phyloP scores from a whole-genome alignment of 1,139 yeast genomes.

The Yamadazyma trypodendri region DNA sequence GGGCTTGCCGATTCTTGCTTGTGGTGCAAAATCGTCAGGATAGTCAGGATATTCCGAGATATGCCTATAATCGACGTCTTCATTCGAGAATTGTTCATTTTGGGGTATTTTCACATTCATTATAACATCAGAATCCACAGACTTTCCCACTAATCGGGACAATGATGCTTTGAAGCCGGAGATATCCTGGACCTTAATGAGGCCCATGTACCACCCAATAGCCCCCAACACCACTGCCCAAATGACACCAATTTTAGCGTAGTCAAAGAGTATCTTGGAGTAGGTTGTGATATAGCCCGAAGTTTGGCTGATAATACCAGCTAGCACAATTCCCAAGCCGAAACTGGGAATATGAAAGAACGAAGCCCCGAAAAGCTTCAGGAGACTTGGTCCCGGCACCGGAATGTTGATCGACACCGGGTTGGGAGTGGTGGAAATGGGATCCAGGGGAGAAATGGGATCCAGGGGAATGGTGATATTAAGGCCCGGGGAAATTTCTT shows the following conservation, averaged over 20 bases:
- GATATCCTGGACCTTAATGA: slow-evolving; percentile 24
- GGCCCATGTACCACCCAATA: slow-evolving; percentile 32
- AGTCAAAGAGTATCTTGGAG: slow-evolving; percentile 19
- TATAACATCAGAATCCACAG: not conserved
- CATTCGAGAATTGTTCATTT: not conserved
- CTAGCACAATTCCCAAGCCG: slow-evolving; percentile 27
- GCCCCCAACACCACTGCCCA: slow-evolving; percentile 29
- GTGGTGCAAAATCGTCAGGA: slow-evolving; percentile 10
- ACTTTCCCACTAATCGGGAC: not conserved
- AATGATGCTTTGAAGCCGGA: slow-evolving; percentile 6
- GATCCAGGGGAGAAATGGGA: slow-evolving; percentile 3
- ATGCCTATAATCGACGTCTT: not conserved
- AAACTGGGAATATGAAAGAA: slow-evolving; percentile 34
- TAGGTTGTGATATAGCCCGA: slow-evolving; percentile 23
- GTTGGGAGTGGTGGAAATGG: too few species aligned
- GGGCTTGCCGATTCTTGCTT: not conserved
- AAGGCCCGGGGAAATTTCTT: slow-evolving; percentile 10
- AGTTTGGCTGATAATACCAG: slow-evolving; percentile 20
- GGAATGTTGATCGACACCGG: not conserved
- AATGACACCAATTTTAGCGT: slow-evolving; percentile 23
- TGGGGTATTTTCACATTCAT: not conserved
- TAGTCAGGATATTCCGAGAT: not conserved
- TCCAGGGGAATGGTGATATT: slow-evolving; percentile 7
- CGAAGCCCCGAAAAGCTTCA: slow-evolving; percentile 3
- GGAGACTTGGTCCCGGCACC: not conserved